Base-by-base conservation (phyloP, 306 rosid genomes). In the Gleditsia sinensis region DNA sequence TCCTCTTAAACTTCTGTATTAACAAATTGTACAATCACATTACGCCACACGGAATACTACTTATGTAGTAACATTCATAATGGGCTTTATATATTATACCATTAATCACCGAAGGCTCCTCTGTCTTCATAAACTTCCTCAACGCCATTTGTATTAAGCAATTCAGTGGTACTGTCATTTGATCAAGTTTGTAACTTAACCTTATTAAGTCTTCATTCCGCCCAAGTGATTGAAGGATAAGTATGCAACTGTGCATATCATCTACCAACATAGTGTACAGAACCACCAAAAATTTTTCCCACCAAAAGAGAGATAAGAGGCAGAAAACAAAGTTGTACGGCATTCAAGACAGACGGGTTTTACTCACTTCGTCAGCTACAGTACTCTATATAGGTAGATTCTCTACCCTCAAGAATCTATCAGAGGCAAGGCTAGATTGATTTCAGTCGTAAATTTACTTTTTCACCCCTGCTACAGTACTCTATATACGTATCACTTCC, bases 381-480 rank as follows among this genome's bases (percentile, higher is more conserved):
- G 79, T 71, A 49, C 65, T 5, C 56, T 30, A 49, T 71, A 50
- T 59, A 8, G 79, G 62, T 75, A 75, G 82, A 79, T 79, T 83
- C 87, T 73, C 53, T 49, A 72, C 68, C 42, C 43, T 75, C 80
- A 63, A 61, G 63, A 80, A 80, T 68, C 79, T 72, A 72, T 27
- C 43, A 59, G 73, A 65, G 58, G n/a, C 64, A 79, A 55, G 70
- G 60, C 61, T 76, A 67, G 79, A 79, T 75, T 83, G 74, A 56
- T 59, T 71, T 75, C 72, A 57, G 11, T 53, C 49, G 27, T 58
- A 21, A 75, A 75, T 51, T 72, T 75, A 57, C 69, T 56, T 58
- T 27, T 66, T 75, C 49, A 71, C 74, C 54, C 24, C 54, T 49
- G 11, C 7, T 9, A 23, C n/a, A n/a, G n/a, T n/a, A n/a, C n/a